Evolutionary conservation across 2,329 filamentous ascomycete genomes (phyloP), one percentile per base, ranked within the genome.

Genomic region (Cladobotryum mycophilum): DNA sequence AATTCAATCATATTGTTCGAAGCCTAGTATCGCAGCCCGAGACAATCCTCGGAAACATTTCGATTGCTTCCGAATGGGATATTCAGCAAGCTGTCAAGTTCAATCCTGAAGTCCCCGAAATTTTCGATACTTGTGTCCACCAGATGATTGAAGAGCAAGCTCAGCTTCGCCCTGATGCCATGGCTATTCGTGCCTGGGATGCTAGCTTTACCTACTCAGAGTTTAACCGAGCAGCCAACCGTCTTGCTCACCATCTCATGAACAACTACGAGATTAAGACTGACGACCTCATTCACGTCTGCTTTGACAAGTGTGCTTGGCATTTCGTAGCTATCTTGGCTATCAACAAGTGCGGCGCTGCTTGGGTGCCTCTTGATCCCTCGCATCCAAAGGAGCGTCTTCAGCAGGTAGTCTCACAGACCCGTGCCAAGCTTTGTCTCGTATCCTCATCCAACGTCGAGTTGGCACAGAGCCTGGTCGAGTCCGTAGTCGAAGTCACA

Each of bases 271-370:
- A 38, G 4, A 33, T 53, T 13, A 15, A 37, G n/a, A 30, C 41
- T 8, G 51, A 49, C 18, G 33, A 40, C 9, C 5, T 49, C 3
- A 47, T 53, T 1, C 41, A 41, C 2, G 22, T 53, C 12, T 53
- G 51, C 13, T 36, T 53, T 22, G 47, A 50, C 5, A 53, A 53
- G 14, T 50, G 47, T 7, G 34, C 40, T 3, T 53, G 51, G 51
- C 13, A 35, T 2, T 12, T 40, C 4, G n/a, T 53, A 3, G 51
- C 43, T 1, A 53, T 53, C 36, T 5, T 53, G 9, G 51, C 47
- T 35, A 50, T 53, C 11, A 9, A 45, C 17, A 49, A 53, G 37
- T 42, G 36, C 17, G 51, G 51, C n/a, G 47, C 47, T 43, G 42
- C 43, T 14, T 49, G 35, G 22, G 35, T 50, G 25, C 51, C 47